Base-by-base conservation (phyloP, 2,329 filamentous ascomycete species). In the Dothistroma septosporum region DNA sequence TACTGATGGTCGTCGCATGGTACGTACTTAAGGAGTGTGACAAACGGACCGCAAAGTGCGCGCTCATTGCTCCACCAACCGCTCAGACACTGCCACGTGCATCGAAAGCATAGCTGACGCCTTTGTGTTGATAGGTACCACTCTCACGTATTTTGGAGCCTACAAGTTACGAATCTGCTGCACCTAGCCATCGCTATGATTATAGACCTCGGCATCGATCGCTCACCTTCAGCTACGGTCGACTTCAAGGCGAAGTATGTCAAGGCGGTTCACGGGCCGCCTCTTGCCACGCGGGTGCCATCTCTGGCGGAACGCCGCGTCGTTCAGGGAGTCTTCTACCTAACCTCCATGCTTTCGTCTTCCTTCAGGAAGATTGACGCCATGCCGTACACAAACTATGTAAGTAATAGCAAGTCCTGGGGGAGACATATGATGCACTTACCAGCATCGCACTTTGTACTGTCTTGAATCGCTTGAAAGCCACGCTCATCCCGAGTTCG, bases 321-420 rank as follows among this genome's bases (percentile, higher is more conserved):
- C 8, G 58, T 71, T 16, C 59, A 68, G 16, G 71, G 70, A 5
- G 55, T 70, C 5, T 73, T 67, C 57, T 73, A 67, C 53, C 57
- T 70, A 7, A 66, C 67, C 7, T 71, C 68, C 22, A 69, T 69
- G 61, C 54, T 73, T 8, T 69, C 69, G 4, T 68, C 66, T 2
- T 67, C 65, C 9, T 73, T 73, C 66, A 69, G 67, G 47, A 70
- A 70, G 52, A 65, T 70, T 19, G 67, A 70, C 37, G 64, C 70
- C 6, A 59, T 71, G 24, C 64, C 64, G 2, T 72, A 67, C 37
- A 68, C 68, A 2, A 61, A 60, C 5, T 69, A 69, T 33, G 41
- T 44, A 44, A 44, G 41, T 44, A n/a, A 9, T 14, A 19, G 8
- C 8, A 44, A n/a, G 16, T 44, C 41, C 41, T 37, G 33, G 10